Percentiles rank a stretch among this genome's conserved stretches.
Conservation (phyloP, 169 alveolate genomes). For the Babesia microti region DNA sequence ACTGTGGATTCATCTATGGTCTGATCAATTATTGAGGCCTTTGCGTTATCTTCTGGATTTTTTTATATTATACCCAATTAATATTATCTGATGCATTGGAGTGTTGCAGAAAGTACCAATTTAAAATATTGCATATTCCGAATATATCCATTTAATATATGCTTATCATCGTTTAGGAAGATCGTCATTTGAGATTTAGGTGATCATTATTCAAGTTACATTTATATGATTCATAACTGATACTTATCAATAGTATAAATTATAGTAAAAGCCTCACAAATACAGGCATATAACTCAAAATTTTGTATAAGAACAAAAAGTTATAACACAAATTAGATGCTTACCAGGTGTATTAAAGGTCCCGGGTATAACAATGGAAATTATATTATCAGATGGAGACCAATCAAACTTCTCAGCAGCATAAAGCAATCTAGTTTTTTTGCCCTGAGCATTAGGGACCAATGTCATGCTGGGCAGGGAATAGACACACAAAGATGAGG, state of each 20-base stretch:
- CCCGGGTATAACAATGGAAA: constrained; percentile 73
- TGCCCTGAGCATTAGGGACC: constrained; percentile 59
- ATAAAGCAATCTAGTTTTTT: constrained; percentile 67
- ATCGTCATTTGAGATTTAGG: too few relatives aligned
- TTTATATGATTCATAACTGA: too few relatives aligned
- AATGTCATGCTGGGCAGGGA: constrained; percentile 66
- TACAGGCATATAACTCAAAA: background rate
- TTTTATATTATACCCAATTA: too few relatives aligned
- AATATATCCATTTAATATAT: too few relatives aligned
- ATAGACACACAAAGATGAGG: constrained; percentile 51
- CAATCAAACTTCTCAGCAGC: constrained; percentile 73
- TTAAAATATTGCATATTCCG: too few relatives aligned
- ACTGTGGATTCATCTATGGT: too few relatives aligned
- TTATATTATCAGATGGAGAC: constrained; percentile 80
- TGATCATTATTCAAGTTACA: too few relatives aligned
- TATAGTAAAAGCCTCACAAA: background rate
- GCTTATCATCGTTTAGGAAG: too few relatives aligned
- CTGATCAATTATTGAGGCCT: too few relatives aligned
- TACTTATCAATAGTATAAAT: background rate
- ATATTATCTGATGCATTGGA: too few relatives aligned
- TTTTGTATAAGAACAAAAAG: background rate
- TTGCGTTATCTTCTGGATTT: too few relatives aligned
- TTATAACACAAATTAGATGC: background rate
- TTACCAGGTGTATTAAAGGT: constrained; percentile 76
- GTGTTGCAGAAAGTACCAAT: too few relatives aligned